These are phyloP conservation scores for Neohortaea acidophila DNA, from an alignment of 495 filamentous ascomycete species.

Conservation along the genomic window DNA sequence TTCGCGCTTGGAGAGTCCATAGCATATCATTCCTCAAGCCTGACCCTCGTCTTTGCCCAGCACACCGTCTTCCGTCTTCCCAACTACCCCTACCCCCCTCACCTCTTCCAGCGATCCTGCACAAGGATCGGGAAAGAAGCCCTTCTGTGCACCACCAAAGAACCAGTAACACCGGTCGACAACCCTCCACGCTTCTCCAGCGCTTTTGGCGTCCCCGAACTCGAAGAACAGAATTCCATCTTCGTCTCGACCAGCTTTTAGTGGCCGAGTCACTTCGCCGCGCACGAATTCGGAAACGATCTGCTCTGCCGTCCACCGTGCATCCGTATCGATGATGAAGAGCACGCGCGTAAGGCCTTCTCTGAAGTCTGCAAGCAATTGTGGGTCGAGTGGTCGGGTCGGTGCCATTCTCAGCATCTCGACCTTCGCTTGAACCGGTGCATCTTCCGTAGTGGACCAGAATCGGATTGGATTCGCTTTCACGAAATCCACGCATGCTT, in stretches of 20 bases:
- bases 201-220: constrained; percentile 10
- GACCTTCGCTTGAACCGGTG: background rate
- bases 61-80: background rate
- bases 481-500: background rate
- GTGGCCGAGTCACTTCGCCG: background rate
- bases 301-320: background rate
- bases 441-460: background rate
- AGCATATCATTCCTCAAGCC: too few species aligned
- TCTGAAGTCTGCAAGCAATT: background rate
- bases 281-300: background rate
- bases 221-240: constrained; percentile 11
- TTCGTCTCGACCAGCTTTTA: constrained; percentile 1
- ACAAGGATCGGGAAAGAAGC: constrained; percentile 10
- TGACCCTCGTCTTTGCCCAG: too few species aligned
- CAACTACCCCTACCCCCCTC: background rate
- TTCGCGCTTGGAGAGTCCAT: too few species aligned
- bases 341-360: constrained; percentile 6
- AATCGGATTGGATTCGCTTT: background rate
- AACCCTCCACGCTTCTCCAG: background rate
- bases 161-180: background rate
- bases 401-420: background rate
- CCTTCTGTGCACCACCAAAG: constrained; percentile 3
- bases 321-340: constrained; percentile 5
- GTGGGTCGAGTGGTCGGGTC: background rate
- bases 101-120: constrained; percentile 1